These are phyloP conservation scores for Silene latifolia DNA, from an alignment of 148 eudicot genomes.

Conservation along the genomic window DNA sequence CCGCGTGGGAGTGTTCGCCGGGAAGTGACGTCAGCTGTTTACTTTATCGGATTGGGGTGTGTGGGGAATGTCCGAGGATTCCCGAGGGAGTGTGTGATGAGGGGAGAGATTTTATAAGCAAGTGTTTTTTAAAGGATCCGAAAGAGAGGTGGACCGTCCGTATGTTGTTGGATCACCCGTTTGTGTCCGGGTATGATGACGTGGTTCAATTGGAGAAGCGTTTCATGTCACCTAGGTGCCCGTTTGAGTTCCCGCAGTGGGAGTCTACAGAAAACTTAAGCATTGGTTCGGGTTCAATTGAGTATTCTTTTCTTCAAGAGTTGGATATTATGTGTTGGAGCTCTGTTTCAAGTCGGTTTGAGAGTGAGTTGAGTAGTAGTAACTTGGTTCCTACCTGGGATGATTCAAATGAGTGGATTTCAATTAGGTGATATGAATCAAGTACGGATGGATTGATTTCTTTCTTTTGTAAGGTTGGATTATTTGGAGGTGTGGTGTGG, in stretches of 20 bases:
- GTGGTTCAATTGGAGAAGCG: constrained; percentile 8
- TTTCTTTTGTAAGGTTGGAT: background rate
- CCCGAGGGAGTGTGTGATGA: constrained; percentile 44
- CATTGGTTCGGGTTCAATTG: constrained; percentile 18
- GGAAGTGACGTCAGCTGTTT: constrained; percentile 42
- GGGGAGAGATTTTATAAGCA: constrained; percentile 63
- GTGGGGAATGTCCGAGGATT: constrained; percentile 60
- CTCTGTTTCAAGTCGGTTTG: constrained; percentile 14
- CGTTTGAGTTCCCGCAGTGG: constrained; percentile 66
- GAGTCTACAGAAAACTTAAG: constrained; percentile 16
- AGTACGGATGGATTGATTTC: too few species aligned
- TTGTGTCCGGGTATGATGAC: constrained; percentile 31
- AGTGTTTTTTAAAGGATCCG: constrained; percentile 60
- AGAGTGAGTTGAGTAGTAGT: constrained; percentile 12
- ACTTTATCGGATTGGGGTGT: constrained; percentile 53
- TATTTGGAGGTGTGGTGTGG: too few species aligned
- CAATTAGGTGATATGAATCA: constrained; percentile 33
- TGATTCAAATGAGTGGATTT: constrained; percentile 35
- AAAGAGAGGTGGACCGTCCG: constrained; percentile 66
- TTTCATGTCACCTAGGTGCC: constrained; percentile 53
- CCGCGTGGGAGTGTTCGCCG: constrained; percentile 39
- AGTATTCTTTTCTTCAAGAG: constrained; percentile 5
- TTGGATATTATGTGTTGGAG: background rate
- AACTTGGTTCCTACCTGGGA: constrained; percentile 28
- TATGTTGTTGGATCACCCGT: constrained; percentile 73